These are phyloP conservation scores for Stromatinia cepivora DNA, from an alignment of 2,329 filamentous ascomycete genomes.

Conservation along the genomic window DNA sequence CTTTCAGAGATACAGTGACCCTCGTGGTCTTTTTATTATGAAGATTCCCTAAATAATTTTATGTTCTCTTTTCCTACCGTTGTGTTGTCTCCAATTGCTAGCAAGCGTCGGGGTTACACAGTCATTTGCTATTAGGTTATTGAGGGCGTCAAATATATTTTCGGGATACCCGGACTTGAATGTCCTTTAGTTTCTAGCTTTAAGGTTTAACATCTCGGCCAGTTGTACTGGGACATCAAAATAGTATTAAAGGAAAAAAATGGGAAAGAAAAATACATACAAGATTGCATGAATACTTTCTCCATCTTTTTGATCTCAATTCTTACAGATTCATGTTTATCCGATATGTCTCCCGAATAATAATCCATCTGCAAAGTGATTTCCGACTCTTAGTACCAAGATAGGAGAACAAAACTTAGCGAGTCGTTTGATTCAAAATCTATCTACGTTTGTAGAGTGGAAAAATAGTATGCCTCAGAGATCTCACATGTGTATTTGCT, in stretches of 20 bases:
- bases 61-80: background rate
- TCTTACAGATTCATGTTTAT: background rate
- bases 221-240: conserved; percentile 3
- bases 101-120: conserved; percentile 7
- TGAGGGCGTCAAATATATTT: conserved; percentile 8
- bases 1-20: background rate
- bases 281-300: conserved; percentile 5
- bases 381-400: background rate
- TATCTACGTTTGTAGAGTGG: background rate
- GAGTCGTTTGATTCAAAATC: background rate
- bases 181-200: conserved; percentile 6
- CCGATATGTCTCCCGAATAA: background rate
- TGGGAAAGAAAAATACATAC: conserved; percentile 14
- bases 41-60: background rate
- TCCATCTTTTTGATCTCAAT: conserved; percentile 1
- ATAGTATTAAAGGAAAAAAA: conserved; percentile 4
- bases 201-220: background rate
- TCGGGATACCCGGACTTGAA: conserved; percentile 21
- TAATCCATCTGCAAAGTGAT: background rate
- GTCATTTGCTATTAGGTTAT: background rate
- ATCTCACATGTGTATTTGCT: background rate
- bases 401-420: background rate
- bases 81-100: background rate
- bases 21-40: conserved; percentile 4
- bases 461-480: background rate